phyloP scores from a whole-genome alignment of 768 basidiomycete species.

The Termitomyces sp. region DNA sequence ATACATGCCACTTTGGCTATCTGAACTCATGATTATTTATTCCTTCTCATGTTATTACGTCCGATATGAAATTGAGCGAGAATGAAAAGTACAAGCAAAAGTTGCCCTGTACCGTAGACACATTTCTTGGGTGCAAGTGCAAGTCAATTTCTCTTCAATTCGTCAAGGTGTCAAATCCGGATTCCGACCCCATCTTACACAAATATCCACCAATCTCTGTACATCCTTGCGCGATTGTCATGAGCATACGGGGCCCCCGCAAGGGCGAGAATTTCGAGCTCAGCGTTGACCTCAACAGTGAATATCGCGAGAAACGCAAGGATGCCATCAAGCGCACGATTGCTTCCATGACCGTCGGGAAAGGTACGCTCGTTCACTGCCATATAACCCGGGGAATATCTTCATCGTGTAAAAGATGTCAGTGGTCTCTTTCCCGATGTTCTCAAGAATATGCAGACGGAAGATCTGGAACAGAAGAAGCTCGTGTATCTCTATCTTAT shows the following conservation, averaged over 20 bases:
- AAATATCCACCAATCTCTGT: neutral
- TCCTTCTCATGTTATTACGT: neutral
- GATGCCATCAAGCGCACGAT: conserved; percentile 98
- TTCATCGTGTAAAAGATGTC: conserved; percentile 49
- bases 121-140: neutral
- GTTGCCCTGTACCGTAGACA: neutral
- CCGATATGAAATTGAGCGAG: neutral
- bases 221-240: conserved; percentile 17
- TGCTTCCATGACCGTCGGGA: conserved; percentile 98
- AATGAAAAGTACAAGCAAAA: neutral
- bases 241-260: conserved; percentile 55
- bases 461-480: conserved; percentile 99
- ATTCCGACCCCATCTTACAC: conserved; percentile 8
- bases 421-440: conserved; percentile 97
- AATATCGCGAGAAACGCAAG: conserved; percentile 92
- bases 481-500: conserved; percentile 99
- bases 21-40: neutral
- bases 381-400: conserved; percentile 1
- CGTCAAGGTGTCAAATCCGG: conserved; percentile 1
- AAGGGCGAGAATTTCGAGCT: conserved; percentile 98
- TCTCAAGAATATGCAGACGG: conserved; percentile 99
- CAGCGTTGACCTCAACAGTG: conserved; percentile 93
- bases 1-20: neutral
- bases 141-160: neutral
- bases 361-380: conserved; percentile 50